Conservation (phyloP, 2,329 filamentous ascomycete genomes). For the Hymenoscyphus linearis region DNA sequence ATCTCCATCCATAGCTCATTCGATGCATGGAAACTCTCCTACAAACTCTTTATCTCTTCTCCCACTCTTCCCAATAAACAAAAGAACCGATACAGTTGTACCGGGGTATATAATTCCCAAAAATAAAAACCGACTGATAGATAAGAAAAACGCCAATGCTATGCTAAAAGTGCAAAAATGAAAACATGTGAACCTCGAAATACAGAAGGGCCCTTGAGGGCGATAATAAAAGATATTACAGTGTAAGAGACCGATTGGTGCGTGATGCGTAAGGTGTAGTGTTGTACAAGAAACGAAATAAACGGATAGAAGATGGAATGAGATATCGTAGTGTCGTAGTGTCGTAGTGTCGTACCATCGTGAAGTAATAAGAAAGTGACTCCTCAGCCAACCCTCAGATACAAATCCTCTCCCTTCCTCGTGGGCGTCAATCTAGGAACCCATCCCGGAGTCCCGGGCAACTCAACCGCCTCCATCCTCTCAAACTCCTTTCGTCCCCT, state of each 20-base stretch:
- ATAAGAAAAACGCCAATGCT: background rate
- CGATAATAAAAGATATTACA: background rate
- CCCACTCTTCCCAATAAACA: background rate
- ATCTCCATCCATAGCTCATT: background rate
- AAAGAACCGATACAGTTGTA: background rate
- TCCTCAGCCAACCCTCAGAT: conserved; percentile 48
- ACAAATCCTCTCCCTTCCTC: conserved; percentile 60
- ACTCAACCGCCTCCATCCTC: conserved; percentile 18
- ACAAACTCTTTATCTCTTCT: background rate
- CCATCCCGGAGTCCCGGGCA: conserved; percentile 52
- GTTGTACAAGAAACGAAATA: background rate
- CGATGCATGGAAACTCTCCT: background rate
- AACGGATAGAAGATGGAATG: background rate
- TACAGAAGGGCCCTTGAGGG: background rate
- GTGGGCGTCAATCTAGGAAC: conserved; percentile 62
- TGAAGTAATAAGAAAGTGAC: background rate
- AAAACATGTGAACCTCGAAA: background rate
- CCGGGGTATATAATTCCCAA: too few species aligned
- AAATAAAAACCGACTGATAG: background rate
- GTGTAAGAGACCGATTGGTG: background rate
- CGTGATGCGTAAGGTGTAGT: background rate
- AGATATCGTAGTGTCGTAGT: background rate
- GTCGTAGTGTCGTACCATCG: background rate
- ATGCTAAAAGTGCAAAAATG: background rate
- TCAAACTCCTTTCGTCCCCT: conserved; percentile 8